phyloP scores from a whole-genome alignment of 2,329 filamentous ascomycete genomes.

The Colletotrichum scovillei region DNA sequence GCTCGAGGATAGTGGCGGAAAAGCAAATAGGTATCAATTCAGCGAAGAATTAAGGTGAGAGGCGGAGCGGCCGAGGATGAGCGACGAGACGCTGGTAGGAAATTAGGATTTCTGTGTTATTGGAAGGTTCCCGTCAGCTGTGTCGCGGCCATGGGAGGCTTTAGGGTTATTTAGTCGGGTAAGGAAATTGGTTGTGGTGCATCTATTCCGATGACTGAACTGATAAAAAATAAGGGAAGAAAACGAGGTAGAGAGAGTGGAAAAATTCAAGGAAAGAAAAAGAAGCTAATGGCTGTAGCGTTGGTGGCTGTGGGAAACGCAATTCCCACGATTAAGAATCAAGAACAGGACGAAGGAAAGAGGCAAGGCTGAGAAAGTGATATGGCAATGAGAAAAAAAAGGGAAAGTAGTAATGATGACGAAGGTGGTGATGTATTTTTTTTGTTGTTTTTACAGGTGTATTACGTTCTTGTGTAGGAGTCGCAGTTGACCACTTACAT shows the following conservation, averaged over 20 bases:
- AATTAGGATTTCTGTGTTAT: conserved; percentile 28
- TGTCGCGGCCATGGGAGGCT: conserved; percentile 18
- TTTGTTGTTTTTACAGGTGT: neutral
- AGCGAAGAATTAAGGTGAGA: conserved; percentile 19
- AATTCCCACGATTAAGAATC: neutral
- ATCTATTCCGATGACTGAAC: conserved; percentile 6
- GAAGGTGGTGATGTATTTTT: neutral
- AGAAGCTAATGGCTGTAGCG: neutral
- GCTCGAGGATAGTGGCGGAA: conserved; percentile 5
- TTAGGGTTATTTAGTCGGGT: neutral
- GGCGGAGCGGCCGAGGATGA: neutral
- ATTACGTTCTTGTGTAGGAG: neutral
- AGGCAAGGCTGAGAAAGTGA: neutral
- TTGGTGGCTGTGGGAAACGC: neutral
- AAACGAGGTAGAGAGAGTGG: neutral
- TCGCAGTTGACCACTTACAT: conserved; percentile 35
- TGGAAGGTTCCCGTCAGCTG: conserved; percentile 25
- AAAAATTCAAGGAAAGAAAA: neutral
- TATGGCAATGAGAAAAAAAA: neutral
- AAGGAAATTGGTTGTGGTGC: conserved; percentile 8
- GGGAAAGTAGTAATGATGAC: neutral
- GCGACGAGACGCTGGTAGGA: conserved; percentile 15
- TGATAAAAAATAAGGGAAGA: neutral
- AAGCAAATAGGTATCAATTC: conserved; percentile 37
- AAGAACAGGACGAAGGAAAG: neutral